These are phyloP conservation scores for Leccinum truebloodii DNA, from an alignment of 768 basidiomycete genomes.

Conservation along the genomic window DNA sequence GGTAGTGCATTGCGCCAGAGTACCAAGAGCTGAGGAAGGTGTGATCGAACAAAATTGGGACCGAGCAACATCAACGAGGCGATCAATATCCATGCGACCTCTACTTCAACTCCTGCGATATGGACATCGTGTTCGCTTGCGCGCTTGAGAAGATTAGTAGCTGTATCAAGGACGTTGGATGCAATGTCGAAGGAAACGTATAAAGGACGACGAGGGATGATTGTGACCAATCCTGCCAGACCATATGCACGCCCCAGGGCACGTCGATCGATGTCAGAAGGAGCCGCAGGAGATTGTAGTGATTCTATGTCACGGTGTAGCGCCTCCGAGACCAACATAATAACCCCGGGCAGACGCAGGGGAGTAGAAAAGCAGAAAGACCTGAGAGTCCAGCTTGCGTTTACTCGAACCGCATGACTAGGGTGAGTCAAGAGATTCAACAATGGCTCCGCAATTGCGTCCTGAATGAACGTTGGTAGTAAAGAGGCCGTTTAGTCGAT, in stretches of 20 bases:
- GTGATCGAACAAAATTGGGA: constrained; percentile 89
- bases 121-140: constrained; percentile 89
- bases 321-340: constrained; percentile 75
- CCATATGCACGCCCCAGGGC: constrained; percentile 89
- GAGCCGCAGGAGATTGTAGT: constrained; percentile 68
- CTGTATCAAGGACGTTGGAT: constrained; percentile 88
- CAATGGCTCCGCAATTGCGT: constrained; percentile 83
- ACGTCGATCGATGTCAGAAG: constrained; percentile 68
- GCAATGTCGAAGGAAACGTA: constrained; percentile 95
- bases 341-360: constrained; percentile 75
- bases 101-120: constrained; percentile 80
- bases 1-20: constrained; percentile 97
- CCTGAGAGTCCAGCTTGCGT: constrained; percentile 83
- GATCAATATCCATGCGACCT: constrained; percentile 93
- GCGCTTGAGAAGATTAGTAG: constrained; percentile 85
- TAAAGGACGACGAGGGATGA: constrained; percentile 83
- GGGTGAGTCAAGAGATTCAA: constrained; percentile 85
- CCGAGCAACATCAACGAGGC: constrained; percentile 90
- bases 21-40: constrained; percentile 91
- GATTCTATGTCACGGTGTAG: constrained; percentile 81
- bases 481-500: neutral
- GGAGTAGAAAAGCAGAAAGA: constrained; percentile 93
- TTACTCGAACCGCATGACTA: constrained; percentile 82
- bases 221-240: constrained; percentile 81
- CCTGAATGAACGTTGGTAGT: constrained; percentile 42